A percentile compares a stretch with the other conserved stretches of the same genome.
These are phyloP conservation scores for Hanseniaspora clermontiae DNA, from an alignment of 805 yeast species.

Conservation along the genomic window DNA sequence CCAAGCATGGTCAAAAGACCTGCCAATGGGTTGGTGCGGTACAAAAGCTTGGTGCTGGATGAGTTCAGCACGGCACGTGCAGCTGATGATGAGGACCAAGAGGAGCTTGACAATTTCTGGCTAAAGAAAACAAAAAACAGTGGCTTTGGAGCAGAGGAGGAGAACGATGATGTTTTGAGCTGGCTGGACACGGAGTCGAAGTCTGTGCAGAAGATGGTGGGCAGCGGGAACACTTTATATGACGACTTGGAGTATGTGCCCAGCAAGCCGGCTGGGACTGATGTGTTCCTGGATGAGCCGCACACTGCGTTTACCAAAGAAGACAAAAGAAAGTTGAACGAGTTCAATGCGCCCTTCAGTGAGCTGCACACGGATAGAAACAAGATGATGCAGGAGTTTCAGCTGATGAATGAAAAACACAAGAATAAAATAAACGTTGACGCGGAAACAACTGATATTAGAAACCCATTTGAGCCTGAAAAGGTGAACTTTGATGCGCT, in stretches of 20 bases:
- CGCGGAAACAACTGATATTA: neutral
- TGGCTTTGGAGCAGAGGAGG: neutral
- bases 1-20: neutral
- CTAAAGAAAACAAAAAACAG: neutral
- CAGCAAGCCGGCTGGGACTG: neutral
- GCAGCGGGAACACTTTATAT: neutral
- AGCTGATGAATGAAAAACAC: neutral
- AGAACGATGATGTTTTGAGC: neutral
- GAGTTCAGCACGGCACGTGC: neutral
- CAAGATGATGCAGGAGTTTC: neutral
- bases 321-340: constrained; percentile 10
- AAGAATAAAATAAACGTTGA: neutral
- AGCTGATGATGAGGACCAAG: neutral
- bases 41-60: constrained; percentile 9
- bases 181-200: neutral
- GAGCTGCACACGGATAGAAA: neutral
- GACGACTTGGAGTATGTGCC: constrained; percentile 3
- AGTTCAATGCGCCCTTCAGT: constrained; percentile 1
- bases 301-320: neutral
- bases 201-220: neutral
- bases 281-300: neutral
- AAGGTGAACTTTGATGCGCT: neutral
- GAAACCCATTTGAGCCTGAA: neutral
- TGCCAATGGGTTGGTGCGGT: neutral
- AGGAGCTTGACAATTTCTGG: constrained; percentile 1